phyloP scores from a whole-genome alignment of 805 yeast species.

The Pichia occidentalis region DNA sequence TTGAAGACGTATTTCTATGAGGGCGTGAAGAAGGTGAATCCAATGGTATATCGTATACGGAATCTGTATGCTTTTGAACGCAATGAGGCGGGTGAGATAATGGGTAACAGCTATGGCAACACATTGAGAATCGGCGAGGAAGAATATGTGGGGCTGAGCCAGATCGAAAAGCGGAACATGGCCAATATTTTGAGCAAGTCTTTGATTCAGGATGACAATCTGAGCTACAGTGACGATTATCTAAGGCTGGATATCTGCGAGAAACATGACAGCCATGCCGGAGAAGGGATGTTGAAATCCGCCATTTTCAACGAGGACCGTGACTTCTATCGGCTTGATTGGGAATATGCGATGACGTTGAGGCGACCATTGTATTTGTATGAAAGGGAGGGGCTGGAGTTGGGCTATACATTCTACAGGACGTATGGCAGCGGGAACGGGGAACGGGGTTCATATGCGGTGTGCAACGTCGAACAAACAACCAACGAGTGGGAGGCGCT shows the following conservation, averaged over 20 bases:
- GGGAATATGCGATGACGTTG: constrained; percentile 34
- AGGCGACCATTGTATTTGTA: constrained; percentile 35
- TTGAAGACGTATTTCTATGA: constrained; percentile 10
- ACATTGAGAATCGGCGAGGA: not conserved
- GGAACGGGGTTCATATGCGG: constrained; percentile 6
- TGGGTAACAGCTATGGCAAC: not conserved
- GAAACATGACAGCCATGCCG: not conserved
- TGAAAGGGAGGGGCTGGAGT: constrained; percentile 20
- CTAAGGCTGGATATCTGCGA: constrained; percentile 16
- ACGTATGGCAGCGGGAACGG: too few relatives aligned
- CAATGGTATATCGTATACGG: not conserved
- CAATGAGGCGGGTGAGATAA: not conserved
- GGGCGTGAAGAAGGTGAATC: constrained; percentile 1
- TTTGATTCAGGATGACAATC: not conserved
- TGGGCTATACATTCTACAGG: constrained; percentile 28
- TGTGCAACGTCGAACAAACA: constrained; percentile 3
- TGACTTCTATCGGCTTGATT: constrained; percentile 41
- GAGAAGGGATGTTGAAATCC: constrained; percentile 23
- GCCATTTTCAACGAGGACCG: constrained; percentile 31
- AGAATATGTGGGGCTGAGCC: not conserved
- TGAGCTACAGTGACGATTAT: constrained; percentile 15
- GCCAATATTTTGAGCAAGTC: not conserved
- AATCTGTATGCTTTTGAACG: not conserved
- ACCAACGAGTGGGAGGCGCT: constrained; percentile 14
- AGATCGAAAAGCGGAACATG: too few relatives aligned